Evolutionary conservation across 441 rosid genomes (phyloP), one percentile per base, ranked within the genome.

Genomic region (Aquilaria agallochum): DNA sequence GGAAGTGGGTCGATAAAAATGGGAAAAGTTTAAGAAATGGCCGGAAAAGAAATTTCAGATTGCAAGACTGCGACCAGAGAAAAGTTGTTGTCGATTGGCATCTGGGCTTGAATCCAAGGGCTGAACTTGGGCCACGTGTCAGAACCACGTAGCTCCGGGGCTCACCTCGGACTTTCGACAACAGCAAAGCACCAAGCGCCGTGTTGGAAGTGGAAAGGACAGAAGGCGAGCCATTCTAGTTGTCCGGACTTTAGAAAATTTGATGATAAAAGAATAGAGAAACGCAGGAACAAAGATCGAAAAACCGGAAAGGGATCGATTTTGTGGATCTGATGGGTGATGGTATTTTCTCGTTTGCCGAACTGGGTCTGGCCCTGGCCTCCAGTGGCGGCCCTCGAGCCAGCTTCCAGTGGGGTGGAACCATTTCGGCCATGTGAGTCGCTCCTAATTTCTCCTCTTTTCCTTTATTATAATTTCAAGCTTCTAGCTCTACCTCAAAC

Each of bases 401-500:
- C 32, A 56, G 60, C 59, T 78, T 78, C 58, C 77, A 78, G 50
- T 80, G 83, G 83, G 80, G 77, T 62, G 83, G 81, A 55, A 72
- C 85, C 64, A 59, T 78, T 49, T 68, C 66, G 11, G 78, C 85
- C 31, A 5, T 78, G 88, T 78, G 60, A 78, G 85, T 64, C 13
- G 27, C 27, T 20, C 27, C 27, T 20, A 20, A 20, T 20, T 20
- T 20, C 27, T 20, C 10, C 32, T 11, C 34, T 33, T 53, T 3
- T 7, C 3, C 14, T 30, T 44, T 13, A 9, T 14, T 14, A 6
- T 42, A 36, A 13, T 64, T 30, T 40, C 4, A 33, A 11, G 0
- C 11, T 47, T 14, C 6, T 32, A 3, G n/a, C 40, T 47, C 50
- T 31, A 11, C 11, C 11, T 34, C 32, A 0, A 8, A 30, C 53